Evolutionary conservation across 2,329 filamentous ascomycete genomes (phyloP).

Genomic region (Cladorrhinum sp.): DNA sequence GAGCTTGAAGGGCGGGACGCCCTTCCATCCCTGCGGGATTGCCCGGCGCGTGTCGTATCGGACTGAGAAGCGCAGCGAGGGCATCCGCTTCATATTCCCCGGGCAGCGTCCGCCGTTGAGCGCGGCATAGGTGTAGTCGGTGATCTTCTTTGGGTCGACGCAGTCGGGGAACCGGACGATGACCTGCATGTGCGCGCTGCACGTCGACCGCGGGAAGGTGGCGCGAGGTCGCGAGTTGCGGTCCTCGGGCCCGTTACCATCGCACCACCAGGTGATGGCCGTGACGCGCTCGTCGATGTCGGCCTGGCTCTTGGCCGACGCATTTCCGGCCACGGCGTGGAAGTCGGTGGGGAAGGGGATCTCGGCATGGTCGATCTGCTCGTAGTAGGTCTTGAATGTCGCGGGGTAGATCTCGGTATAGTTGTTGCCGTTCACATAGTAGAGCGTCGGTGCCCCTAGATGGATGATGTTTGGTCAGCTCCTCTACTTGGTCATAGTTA

Average conservation of each 20-base stretch:
- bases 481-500: too few relatives aligned
- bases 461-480: too few relatives aligned
- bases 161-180: constrained; percentile 46
- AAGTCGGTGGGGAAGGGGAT: constrained; percentile 44
- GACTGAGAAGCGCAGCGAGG: constrained; percentile 45
- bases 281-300: constrained; percentile 32
- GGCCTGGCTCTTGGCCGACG: constrained; percentile 36
- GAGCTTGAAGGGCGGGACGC: constrained; percentile 43
- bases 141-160: constrained; percentile 37
- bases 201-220: constrained; percentile 36
- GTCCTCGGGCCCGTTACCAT: constrained; percentile 33
- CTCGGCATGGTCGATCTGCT: constrained; percentile 42
- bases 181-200: constrained; percentile 42
- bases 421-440: constrained; percentile 38
- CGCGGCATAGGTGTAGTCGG: constrained; percentile 26
- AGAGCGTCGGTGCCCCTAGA: constrained; percentile 44
- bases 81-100: constrained; percentile 42
- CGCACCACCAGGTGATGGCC: constrained; percentile 37
- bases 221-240: constrained; percentile 28
- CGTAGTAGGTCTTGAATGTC: constrained; percentile 48
- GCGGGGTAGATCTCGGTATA: constrained; percentile 37
- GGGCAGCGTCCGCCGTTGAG: constrained; percentile 35
- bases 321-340: constrained; percentile 41
- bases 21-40: constrained; percentile 44
- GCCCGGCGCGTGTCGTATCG: constrained; percentile 42